Evolutionary conservation across 176 grass and related monocot genomes (phyloP).

Genomic region (Calamus simplicifolius): DNA sequence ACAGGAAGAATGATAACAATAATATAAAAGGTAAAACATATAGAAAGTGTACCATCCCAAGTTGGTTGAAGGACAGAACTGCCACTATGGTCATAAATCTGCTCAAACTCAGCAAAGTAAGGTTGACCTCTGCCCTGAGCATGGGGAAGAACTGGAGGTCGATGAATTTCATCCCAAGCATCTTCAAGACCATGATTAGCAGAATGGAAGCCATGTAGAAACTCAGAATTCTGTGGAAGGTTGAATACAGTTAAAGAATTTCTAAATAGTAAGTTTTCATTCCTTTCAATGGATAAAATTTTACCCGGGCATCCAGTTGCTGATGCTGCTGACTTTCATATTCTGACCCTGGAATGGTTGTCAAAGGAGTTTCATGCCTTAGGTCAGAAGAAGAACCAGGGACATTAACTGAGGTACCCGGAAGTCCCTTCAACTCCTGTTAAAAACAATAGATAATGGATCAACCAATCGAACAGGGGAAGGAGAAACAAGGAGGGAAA

Average conservation of each 20-base stretch:
- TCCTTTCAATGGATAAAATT: slow-evolving; percentile 6
- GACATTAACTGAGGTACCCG: slow-evolving; percentile 54
- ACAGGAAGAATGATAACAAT: too few species aligned
- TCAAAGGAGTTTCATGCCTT: slow-evolving; percentile 40
- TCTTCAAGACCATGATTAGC: slow-evolving; percentile 39
- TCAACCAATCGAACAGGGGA: too few species aligned
- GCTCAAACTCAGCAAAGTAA: slow-evolving; percentile 59
- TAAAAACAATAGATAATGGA: slow-evolving; percentile 16
- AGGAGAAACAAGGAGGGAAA: too few species aligned
- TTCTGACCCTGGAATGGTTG: slow-evolving; percentile 77
- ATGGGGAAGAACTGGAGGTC: slow-evolving; percentile 34
- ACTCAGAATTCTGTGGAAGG: slow-evolving; percentile 45
- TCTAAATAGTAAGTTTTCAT: too few species aligned
- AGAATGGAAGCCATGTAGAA: slow-evolving; percentile 33
- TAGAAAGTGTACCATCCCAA: slow-evolving; percentile 50
- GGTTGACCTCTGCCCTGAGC: slow-evolving; percentile 33
- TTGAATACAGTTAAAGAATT: slow-evolving; percentile 26
- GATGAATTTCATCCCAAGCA: slow-evolving; percentile 80
- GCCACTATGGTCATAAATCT: slow-evolving; percentile 51
- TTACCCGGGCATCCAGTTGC: slow-evolving; percentile 43
- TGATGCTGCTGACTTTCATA: slow-evolving; percentile 70
- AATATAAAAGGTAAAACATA: neutral
- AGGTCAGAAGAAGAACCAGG: slow-evolving; percentile 47
- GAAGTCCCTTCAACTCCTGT: slow-evolving; percentile 80
- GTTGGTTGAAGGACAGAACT: slow-evolving; percentile 24